phyloP scores from a whole-genome alignment of 352 stramenopile genomes.

The Phytophthora pseudosyringae region DNA sequence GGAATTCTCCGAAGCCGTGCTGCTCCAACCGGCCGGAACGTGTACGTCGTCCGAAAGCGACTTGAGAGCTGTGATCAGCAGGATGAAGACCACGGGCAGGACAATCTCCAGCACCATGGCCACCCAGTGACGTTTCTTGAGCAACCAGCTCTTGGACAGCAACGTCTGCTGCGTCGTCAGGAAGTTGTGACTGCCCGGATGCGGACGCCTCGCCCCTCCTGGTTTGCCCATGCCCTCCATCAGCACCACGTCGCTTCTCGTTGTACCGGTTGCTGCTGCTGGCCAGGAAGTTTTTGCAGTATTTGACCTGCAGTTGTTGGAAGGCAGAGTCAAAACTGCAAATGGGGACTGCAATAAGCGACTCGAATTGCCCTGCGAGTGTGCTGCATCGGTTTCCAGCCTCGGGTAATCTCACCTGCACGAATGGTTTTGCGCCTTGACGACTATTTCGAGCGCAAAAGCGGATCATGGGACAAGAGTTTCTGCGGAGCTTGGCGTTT shows the following conservation, averaged over 20 bases:
- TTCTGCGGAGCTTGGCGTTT: not conserved
- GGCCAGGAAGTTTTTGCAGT: not conserved
- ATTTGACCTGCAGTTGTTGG: not conserved
- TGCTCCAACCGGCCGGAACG: constrained; percentile 70
- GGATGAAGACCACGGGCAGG: constrained; percentile 72
- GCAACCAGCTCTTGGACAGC: constrained; percentile 77
- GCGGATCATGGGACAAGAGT: not conserved
- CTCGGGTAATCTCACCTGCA: not conserved
- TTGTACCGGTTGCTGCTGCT: not conserved
- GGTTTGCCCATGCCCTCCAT: constrained; percentile 22
- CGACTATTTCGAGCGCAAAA: constrained; percentile 3
- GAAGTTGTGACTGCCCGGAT: constrained; percentile 13
- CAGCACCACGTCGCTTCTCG: not conserved
- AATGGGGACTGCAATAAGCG: constrained; percentile 8
- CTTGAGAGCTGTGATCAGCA: constrained; percentile 65
- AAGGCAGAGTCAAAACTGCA: constrained; percentile 15
- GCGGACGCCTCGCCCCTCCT: constrained; percentile 12
- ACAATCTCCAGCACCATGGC: constrained; percentile 63
- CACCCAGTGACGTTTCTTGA: constrained; percentile 71
- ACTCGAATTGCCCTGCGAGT: not conserved
- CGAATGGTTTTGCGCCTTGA: not conserved
- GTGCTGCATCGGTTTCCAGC: constrained; percentile 21
- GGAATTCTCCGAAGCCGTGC: constrained; percentile 30
- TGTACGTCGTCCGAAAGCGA: constrained; percentile 53
- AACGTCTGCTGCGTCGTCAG: constrained; percentile 44